phyloP scores from a whole-genome alignment of 2,329 filamentous ascomycete species.

The Scedosporium apiospermum region DNA sequence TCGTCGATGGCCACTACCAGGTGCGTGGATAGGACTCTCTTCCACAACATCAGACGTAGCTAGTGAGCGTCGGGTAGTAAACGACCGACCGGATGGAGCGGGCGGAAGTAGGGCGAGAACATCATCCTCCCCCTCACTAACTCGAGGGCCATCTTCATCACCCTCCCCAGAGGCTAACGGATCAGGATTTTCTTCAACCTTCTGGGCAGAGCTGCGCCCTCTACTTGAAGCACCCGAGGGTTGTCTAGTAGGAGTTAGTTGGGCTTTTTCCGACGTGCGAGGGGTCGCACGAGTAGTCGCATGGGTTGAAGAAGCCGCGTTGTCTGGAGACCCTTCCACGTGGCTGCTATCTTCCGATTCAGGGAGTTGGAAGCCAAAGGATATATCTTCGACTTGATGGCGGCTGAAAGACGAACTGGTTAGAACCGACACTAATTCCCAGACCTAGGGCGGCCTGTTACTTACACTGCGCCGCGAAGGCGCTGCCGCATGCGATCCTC shows the following conservation, averaged over 20 bases:
- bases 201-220: not conserved
- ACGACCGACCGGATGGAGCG: conserved; percentile 7
- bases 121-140: not conserved
- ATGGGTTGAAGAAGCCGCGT: not conserved
- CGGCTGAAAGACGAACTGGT: conserved; percentile 24
- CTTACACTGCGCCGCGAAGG: conserved; percentile 55
- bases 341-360: not conserved
- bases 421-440: not conserved
- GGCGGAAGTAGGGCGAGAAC: conserved; percentile 8
- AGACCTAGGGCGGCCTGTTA: conserved; percentile 5
- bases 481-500: conserved; percentile 55
- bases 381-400: conserved; percentile 49
- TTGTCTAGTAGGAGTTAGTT: not conserved
- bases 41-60: conserved; percentile 14
- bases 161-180: not conserved
- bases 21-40: conserved; percentile 45
- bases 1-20: conserved; percentile 43
- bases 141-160: not conserved
- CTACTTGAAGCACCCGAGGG: not conserved
- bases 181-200: conserved; percentile 5
- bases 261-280: not conserved
- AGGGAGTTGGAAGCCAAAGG: conserved; percentile 29
- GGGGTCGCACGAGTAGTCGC: not conserved
- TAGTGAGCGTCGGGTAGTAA: conserved; percentile 3
- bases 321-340: not conserved